Evolutionary conservation across 2,329 filamentous ascomycete genomes (phyloP).

Genomic region (Lecanosticta acicola): DNA sequence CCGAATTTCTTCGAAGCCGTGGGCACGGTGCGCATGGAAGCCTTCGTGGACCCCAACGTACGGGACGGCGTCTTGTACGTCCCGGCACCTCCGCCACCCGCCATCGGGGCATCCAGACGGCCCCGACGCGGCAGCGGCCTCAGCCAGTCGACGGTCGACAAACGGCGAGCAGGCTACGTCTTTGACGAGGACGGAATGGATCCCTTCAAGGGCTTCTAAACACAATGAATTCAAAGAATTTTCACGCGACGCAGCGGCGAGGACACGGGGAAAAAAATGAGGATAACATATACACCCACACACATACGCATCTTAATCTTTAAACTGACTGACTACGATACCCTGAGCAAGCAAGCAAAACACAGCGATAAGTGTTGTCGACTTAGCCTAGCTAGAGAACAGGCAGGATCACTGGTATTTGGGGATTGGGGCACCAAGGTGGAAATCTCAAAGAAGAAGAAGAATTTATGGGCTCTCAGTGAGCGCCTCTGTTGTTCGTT

Average conservation of each 20-base stretch:
- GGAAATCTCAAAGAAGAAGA: too few species aligned
- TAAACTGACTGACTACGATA: background rate
- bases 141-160: constrained; percentile 28
- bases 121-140: constrained; percentile 26
- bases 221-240: background rate
- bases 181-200: constrained; percentile 33
- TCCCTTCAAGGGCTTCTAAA: constrained; percentile 34
- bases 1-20: constrained; percentile 75
- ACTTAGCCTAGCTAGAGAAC: background rate
- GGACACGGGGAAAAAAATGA: background rate
- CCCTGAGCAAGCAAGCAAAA: background rate
- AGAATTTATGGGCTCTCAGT: too few species aligned
- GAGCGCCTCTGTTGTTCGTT: too few species aligned
- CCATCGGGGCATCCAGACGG: constrained; percentile 9
- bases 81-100: constrained; percentile 22
- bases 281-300: too few species aligned
- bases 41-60: constrained; percentile 64
- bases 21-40: constrained; percentile 93
- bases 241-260: constrained; percentile 7
- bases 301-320: too few species aligned
- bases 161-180: constrained; percentile 29
- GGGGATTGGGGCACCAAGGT: too few species aligned
- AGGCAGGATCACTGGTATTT: too few species aligned
- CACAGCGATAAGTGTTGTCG: background rate
- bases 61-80: constrained; percentile 30